Conservation (phyloP, 345 rosid genomes). For the Xanthoceras sorbifolium region DNA sequence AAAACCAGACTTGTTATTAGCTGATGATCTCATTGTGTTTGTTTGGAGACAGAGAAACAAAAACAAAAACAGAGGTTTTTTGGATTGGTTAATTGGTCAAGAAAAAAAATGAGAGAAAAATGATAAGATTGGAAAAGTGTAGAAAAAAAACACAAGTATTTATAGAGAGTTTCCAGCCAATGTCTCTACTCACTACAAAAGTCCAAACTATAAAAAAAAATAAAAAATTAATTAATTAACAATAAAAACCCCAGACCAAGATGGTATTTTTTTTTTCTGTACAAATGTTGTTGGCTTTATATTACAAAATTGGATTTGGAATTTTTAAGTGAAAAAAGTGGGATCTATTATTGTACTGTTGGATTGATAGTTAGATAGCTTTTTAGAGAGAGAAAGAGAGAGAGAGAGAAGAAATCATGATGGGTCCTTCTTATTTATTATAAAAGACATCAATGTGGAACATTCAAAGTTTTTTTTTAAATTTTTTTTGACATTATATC, state of each 20-base stretch:
- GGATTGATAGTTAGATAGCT: neutral
- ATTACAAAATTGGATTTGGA: constrained; percentile 22
- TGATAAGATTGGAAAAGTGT: neutral
- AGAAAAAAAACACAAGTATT: constrained; percentile 7
- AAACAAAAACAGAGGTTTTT: no score
- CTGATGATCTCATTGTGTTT: constrained; percentile 6
- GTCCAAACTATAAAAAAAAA: neutral
- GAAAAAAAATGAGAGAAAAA: no score
- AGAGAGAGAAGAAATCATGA: neutral
- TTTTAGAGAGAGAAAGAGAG: constrained; percentile 8
- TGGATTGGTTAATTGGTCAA: no score
- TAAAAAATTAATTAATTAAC: neutral
- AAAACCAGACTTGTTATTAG: constrained; percentile 16
- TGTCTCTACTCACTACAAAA: neutral
- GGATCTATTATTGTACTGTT: neutral
- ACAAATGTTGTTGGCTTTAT: constrained; percentile 28
- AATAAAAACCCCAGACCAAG: neutral
- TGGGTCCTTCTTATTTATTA: constrained; percentile 8
- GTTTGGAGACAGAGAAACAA: neutral
- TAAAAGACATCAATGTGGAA: constrained; percentile 34
- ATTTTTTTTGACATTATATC: constrained; percentile 22
- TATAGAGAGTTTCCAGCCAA: neutral
- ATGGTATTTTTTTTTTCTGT: constrained; percentile 19
- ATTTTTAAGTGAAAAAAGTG: neutral
- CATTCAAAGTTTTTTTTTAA: constrained; percentile 36